These are phyloP conservation scores for Debaryomyces prosopidis DNA, from an alignment of 805 yeast species.

Conservation along the genomic window DNA sequence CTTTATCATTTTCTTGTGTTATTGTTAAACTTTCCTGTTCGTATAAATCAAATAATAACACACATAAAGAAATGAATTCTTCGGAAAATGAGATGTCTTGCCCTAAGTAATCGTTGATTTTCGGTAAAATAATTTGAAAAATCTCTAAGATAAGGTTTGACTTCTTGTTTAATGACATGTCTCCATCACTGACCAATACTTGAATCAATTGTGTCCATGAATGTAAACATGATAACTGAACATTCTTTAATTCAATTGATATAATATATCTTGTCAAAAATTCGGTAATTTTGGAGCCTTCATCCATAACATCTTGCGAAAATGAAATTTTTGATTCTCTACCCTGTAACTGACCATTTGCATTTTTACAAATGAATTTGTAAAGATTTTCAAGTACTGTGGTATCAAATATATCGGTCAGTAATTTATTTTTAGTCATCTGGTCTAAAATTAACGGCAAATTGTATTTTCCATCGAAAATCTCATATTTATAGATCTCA, in stretches of 20 bases:
- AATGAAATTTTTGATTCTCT: slow-evolving; percentile 21
- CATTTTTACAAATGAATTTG: slow-evolving; percentile 20
- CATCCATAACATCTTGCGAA: slow-evolving; percentile 26
- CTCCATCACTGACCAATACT: slow-evolving; percentile 62
- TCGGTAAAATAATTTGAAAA: slow-evolving; percentile 74
- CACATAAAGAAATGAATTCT: slow-evolving; percentile 75
- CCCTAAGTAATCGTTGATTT: slow-evolving; percentile 72
- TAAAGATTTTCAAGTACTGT: slow-evolving; percentile 27
- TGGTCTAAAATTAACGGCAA: slow-evolving; percentile 38
- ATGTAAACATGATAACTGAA: slow-evolving; percentile 64
- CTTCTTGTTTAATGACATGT: slow-evolving; percentile 23
- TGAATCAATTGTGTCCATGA: slow-evolving; percentile 85
- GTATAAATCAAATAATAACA: slow-evolving; percentile 64
- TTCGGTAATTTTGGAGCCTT: slow-evolving; percentile 27
- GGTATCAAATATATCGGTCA: slow-evolving; percentile 42
- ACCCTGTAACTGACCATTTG: slow-evolving; percentile 11
- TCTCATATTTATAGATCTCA: slow-evolving; percentile 39
- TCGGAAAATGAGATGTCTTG: slow-evolving; percentile 66
- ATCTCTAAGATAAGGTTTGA: slow-evolving; percentile 72
- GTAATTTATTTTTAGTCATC: slow-evolving; percentile 18
- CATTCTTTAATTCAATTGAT: slow-evolving; percentile 46
- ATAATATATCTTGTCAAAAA: slow-evolving; percentile 48
- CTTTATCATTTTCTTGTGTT: slow-evolving; percentile 13
- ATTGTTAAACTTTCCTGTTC: slow-evolving; percentile 29
- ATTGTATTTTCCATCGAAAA: slow-evolving; percentile 26